phyloP scores from a whole-genome alignment of 768 basidiomycete species.

The Lentinula sp. region DNA sequence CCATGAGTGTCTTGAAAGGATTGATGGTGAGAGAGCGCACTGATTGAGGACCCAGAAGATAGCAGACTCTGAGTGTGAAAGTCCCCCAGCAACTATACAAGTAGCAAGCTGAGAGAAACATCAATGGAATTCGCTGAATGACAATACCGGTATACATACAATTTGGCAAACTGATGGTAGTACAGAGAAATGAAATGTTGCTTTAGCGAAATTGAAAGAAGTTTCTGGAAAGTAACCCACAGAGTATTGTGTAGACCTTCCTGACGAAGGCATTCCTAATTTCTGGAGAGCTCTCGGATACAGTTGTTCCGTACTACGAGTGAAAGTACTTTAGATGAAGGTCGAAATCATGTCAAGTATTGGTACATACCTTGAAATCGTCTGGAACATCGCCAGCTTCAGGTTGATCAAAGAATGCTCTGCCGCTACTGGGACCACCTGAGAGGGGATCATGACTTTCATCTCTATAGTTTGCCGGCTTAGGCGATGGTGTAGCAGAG shows the following conservation, averaged over 20 bases:
- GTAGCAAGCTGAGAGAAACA: conserved; percentile 52
- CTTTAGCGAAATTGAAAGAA: not conserved
- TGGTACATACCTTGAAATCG: conserved; percentile 76
- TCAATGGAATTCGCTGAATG: not conserved
- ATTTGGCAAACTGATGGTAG: conserved; percentile 58
- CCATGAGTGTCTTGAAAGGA: not conserved
- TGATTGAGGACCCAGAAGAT: conserved; percentile 69
- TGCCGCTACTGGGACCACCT: conserved; percentile 38
- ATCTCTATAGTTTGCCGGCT: conserved; percentile 26
- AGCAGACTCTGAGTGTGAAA: conserved; percentile 58
- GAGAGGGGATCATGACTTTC: conserved; percentile 52
- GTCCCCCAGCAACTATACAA: conserved; percentile 62
- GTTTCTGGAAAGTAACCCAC: conserved; percentile 37
- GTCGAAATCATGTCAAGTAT: not conserved
- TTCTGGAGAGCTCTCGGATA: conserved; percentile 69
- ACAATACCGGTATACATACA: conserved; percentile 29
- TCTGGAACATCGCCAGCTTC: conserved; percentile 73
- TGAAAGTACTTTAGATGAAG: not conserved
- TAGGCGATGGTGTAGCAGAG: conserved; percentile 26
- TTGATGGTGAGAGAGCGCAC: conserved; percentile 30
- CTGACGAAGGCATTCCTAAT: conserved; percentile 84
- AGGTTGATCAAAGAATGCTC: conserved; percentile 71
- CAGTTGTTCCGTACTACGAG: conserved; percentile 70
- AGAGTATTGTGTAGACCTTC: conserved; percentile 87
- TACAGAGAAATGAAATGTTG: not conserved